Evolutionary conservation across 495 filamentous ascomycete species (phyloP).

Genomic region (Evansstolkia leycettana): DNA sequence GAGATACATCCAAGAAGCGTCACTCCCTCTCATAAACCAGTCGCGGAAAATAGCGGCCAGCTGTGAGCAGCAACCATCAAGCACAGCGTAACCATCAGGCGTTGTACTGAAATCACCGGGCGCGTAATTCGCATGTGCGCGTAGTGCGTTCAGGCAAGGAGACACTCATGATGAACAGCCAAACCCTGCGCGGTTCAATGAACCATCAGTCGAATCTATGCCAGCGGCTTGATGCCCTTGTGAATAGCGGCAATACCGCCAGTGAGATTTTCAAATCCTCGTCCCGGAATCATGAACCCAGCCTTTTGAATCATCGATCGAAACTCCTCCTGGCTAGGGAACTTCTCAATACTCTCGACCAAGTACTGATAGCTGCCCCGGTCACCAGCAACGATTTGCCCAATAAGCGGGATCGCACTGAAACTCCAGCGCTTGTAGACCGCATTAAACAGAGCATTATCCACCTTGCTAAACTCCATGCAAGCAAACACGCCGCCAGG

Average conservation of each 20-base stretch:
- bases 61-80: too few species aligned
- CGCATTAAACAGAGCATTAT: constrained; percentile 60
- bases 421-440: constrained; percentile 96
- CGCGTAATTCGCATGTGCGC: too few species aligned
- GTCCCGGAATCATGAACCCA: constrained; percentile 73
- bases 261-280: constrained; percentile 79
- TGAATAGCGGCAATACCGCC: constrained; percentile 91
- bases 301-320: constrained; percentile 77
- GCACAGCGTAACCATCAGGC: too few species aligned
- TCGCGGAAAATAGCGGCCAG: too few species aligned
- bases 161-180: too few species aligned
- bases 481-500: constrained; percentile 95
- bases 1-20: too few species aligned
- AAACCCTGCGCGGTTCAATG: too few species aligned
- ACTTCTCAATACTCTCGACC: constrained; percentile 93
- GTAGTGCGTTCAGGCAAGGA: too few species aligned
- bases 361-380: constrained; percentile 96
- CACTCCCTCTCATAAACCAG: too few species aligned
- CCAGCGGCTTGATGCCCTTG: constrained; percentile 82
- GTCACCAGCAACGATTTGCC: constrained; percentile 89
- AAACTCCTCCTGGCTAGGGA: constrained; percentile 77
- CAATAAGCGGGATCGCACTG: constrained; percentile 83
- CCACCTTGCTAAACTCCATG: constrained; percentile 85
- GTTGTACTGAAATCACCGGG: too few species aligned
- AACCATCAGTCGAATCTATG: background rate